Base-by-base conservation (phyloP, 108 stramenopile species). In the Nitzschia sp. region DNA sequence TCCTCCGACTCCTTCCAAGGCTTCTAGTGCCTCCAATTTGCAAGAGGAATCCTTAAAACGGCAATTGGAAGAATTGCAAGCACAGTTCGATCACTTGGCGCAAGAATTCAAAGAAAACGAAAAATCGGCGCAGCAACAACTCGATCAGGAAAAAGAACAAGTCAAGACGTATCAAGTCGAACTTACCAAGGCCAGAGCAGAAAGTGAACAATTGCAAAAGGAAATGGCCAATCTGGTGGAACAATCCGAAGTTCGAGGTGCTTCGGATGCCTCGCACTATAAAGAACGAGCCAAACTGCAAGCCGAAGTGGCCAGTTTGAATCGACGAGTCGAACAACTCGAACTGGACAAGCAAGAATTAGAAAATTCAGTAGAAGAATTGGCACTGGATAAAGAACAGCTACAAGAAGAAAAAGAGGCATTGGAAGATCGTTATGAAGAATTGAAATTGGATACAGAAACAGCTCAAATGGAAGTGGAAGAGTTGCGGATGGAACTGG, bases 381-480 rank as follows among this genome's bases (percentile, higher is more conserved):
- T 94, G 66, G 75, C 89, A 13, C 72, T 94, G 72, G 93, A 94
- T 61, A 94, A 94, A 69, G 93, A 94, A 47, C 77, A 79, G 47
- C 46, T 94, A 21, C 59, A 65, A 62, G 88, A 94, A 76, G 88
- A 91, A 78, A 90, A 88, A 64, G 93, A 94, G 66, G 59, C 62
- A 13, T 58, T 94, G 61, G 71, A 83, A 54, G 90, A 94, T 74
- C 59, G 77, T 25, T 55, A 86, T 25, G 93, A 94, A 64, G 93
- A 94, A 61, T 26, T 79, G 26, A 84, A 83, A 63, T 74, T 94
- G 46, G 93, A 94, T 70, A 54, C 71, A 28, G 93, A 94, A 75
- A 90, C 85, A 26, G 84, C 81, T 9, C 82, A 86, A 63, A 84
- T 92, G 69, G 90, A 94, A 71, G 64, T 90, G 28, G 93, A 94